phyloP scores from a whole-genome alignment of 306 rosid genomes.

The Vicia sativa region DNA sequence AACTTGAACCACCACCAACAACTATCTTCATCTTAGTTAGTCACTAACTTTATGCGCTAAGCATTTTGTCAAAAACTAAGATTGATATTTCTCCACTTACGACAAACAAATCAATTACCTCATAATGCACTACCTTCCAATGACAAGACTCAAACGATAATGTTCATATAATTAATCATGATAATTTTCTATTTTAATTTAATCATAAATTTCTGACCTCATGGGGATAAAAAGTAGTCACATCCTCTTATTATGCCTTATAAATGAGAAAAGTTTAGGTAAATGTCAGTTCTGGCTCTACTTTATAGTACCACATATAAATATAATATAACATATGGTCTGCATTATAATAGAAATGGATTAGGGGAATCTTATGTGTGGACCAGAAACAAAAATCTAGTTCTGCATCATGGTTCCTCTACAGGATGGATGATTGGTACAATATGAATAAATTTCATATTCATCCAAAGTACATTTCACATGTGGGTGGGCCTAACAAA shows the following conservation, averaged over 20 bases:
- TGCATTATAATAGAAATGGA: conserved; percentile 23
- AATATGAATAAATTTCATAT: conserved; percentile 18
- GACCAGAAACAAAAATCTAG: conserved; percentile 18
- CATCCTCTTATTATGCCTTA: conserved; percentile 12
- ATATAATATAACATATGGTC: conserved; percentile 3
- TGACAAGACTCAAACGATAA: conserved; percentile 16
- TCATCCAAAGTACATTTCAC: conserved; percentile 27
- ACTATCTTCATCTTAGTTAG: neutral
- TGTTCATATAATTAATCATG: conserved; percentile 10
- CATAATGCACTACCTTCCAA: conserved; percentile 20
- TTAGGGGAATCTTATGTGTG: conserved; percentile 29
- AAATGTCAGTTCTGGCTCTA: conserved; percentile 26
- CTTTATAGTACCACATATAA: conserved; percentile 21
- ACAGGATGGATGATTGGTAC: conserved; percentile 29
- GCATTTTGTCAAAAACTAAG: conserved; percentile 30
- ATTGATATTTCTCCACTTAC: conserved; percentile 30
- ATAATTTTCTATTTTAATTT: conserved; percentile 9
- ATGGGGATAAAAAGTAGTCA: neutral
- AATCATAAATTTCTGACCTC: conserved; percentile 20
- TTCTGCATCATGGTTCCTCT: conserved; percentile 26
- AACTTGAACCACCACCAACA: conserved; percentile 22
- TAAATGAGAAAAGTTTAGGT: conserved; percentile 21
- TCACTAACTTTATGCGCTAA: conserved; percentile 29
- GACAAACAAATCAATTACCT: conserved; percentile 26
- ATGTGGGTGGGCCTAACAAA: conserved; percentile 36